Percentiles rank a stretch among this genome's conserved stretches.
These are phyloP conservation scores for Plasmodium yoelii DNA, from an alignment of 169 alveolate genomes.

Conservation along the genomic window DNA sequence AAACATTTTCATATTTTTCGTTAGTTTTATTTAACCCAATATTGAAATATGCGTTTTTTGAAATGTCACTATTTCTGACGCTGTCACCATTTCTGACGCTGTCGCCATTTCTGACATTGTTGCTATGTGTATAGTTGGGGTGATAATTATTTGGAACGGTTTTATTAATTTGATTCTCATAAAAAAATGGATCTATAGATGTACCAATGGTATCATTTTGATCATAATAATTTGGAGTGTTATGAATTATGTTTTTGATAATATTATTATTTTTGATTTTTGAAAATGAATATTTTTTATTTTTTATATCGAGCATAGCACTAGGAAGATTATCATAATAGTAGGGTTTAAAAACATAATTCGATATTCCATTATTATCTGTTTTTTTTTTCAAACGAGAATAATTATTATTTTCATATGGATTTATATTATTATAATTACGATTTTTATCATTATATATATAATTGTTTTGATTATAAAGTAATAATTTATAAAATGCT, in stretches of 20 bases:
- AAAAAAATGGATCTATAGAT: slow-evolving; percentile 20
- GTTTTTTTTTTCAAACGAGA: slow-evolving; percentile 1
- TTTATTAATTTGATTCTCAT: slow-evolving; percentile 7
- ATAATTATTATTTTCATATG: slow-evolving; percentile 9
- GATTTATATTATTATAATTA: slow-evolving; percentile 15
- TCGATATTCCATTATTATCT: slow-evolving; percentile 24
- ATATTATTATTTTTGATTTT: slow-evolving; percentile 1
- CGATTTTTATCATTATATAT: slow-evolving; percentile 31
- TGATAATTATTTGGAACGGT: not conserved
- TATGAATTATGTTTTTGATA: not conserved
- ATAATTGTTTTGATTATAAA: slow-evolving; percentile 24
- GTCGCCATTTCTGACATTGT: no score
- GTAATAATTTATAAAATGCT: slow-evolving; percentile 50
- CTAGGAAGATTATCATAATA: slow-evolving; percentile 75
- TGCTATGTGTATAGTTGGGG: no score
- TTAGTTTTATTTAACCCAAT: slow-evolving; percentile 26
- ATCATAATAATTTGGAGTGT: not conserved
- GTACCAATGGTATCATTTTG: slow-evolving; percentile 11
- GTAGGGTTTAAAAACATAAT: slow-evolving; percentile 64
- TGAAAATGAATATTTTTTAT: slow-evolving; percentile 8
- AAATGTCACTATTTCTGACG: not conserved
- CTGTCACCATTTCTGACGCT: no score
- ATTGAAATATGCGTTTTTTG: slow-evolving; percentile 33
- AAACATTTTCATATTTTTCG: slow-evolving; percentile 10
- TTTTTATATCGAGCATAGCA: slow-evolving; percentile 19